phyloP scores from a whole-genome alignment of 257 asterid genomes.

The Nicotiana otophora region DNA sequence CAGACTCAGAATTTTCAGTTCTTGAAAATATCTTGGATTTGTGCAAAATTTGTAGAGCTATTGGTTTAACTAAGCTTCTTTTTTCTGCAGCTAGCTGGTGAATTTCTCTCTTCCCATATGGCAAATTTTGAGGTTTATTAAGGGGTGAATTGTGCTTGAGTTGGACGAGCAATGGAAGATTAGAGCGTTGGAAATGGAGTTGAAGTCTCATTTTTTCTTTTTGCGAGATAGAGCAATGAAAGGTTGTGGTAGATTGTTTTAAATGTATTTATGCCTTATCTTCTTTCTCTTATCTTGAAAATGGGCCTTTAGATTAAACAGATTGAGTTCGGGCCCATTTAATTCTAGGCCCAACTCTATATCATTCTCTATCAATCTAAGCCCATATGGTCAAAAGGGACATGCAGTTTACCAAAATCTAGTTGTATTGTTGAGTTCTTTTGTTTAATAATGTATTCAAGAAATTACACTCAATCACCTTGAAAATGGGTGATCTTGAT shows the following conservation, averaged over 20 bases:
- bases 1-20: neutral
- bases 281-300: neutral
- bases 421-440: too few species aligned
- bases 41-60: neutral
- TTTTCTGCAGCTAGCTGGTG: neutral
- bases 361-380: neutral
- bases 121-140: neutral
- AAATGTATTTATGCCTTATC: neutral
- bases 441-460: too few species aligned
- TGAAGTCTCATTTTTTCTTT: slow-evolving; percentile 28
- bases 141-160: slow-evolving; percentile 20
- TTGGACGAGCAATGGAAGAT: slow-evolving; percentile 21
- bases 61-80: neutral
- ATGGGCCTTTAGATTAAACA: slow-evolving; percentile 1
- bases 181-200: slow-evolving; percentile 21
- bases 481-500: too few species aligned
- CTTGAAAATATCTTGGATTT: slow-evolving; percentile 10
- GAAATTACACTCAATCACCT: too few species aligned
- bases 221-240: neutral
- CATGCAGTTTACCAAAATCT: too few species aligned
- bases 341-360: neutral
- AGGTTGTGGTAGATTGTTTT: neutral
- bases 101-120: neutral
- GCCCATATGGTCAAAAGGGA: neutral
- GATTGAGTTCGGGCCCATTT: neutral